Conservation (phyloP, 1,284 basidiomycete genomes). For the Exsudoporus floridanus region DNA sequence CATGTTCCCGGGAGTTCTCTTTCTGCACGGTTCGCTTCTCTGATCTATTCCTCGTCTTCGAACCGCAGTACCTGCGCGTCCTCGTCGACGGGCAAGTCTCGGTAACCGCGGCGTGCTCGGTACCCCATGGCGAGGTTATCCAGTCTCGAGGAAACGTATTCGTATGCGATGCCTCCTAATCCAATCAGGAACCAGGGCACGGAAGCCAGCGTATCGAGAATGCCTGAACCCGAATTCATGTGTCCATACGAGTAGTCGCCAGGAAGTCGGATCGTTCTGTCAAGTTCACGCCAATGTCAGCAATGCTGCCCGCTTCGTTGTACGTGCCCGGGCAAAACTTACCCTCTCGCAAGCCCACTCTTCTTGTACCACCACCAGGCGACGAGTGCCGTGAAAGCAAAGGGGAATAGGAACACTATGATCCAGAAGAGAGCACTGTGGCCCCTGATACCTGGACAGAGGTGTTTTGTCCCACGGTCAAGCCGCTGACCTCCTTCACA, state of each 20-base stretch:
- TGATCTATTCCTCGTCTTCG: slow-evolving; percentile 67
- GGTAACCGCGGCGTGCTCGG: slow-evolving; percentile 66
- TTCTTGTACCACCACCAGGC: slow-evolving; percentile 79
- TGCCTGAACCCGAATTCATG: slow-evolving; percentile 44
- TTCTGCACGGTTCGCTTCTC: neutral
- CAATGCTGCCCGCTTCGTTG: neutral
- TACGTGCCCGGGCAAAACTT: slow-evolving; percentile 28
- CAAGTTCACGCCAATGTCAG: slow-evolving; percentile 6
- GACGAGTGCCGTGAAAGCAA: slow-evolving; percentile 68
- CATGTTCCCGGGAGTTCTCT: too few relatives aligned
- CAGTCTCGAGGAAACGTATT: slow-evolving; percentile 52
- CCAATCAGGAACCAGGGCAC: slow-evolving; percentile 88
- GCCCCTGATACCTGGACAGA: slow-evolving; percentile 75
- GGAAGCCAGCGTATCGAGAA: slow-evolving; percentile 71
- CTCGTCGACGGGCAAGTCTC: slow-evolving; percentile 82
- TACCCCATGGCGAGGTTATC: slow-evolving; percentile 45
- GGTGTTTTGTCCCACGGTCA: slow-evolving; percentile 71
- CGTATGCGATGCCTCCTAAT: slow-evolving; percentile 70
- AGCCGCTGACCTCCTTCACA: slow-evolving; percentile 76
- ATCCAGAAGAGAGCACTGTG: slow-evolving; percentile 83
- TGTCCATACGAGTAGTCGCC: slow-evolving; percentile 40
- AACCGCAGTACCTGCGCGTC: slow-evolving; percentile 83
- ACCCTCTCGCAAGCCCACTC: slow-evolving; percentile 72
- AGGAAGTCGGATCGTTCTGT: slow-evolving; percentile 77
- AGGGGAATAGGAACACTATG: slow-evolving; percentile 71